Conservation (phyloP, 2,329 filamentous ascomycete genomes). For the Chaetomiaceae sp. region DNA sequence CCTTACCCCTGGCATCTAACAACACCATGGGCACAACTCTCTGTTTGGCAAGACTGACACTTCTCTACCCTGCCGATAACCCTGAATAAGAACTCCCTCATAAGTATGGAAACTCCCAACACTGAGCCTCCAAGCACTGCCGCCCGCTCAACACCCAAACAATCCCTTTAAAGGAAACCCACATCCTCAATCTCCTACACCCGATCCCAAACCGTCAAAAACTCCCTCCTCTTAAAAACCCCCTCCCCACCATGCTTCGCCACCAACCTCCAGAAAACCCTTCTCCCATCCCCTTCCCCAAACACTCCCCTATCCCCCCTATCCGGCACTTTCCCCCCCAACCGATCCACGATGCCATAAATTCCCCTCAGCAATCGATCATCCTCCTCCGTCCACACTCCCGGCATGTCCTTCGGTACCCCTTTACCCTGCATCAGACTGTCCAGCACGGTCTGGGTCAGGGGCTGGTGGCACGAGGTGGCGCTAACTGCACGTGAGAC, state of each 20-base stretch:
- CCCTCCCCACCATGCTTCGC: slow-evolving; percentile 29
- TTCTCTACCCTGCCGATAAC: too few species aligned
- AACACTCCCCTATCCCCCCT: not conserved
- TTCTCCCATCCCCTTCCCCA: slow-evolving; percentile 7
- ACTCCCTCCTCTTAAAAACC: slow-evolving; percentile 28
- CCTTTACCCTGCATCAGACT: slow-evolving; percentile 1
- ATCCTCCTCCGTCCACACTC: slow-evolving; percentile 16
- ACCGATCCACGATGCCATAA: not conserved
- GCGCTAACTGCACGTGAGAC: slow-evolving; percentile 1
- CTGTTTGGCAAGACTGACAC: too few species aligned
- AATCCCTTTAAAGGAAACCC: too few species aligned
- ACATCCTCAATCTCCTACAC: too few species aligned
- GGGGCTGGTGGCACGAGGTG: not conserved
- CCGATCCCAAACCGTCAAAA: slow-evolving; percentile 19
- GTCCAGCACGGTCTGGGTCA: slow-evolving; percentile 1
- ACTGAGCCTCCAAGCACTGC: too few species aligned
- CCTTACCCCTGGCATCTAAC: too few species aligned
- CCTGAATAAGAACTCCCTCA: too few species aligned
- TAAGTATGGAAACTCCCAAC: too few species aligned
- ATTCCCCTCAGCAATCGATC: slow-evolving; percentile 17
- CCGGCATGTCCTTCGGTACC: slow-evolving; percentile 16
- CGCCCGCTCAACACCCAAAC: too few species aligned
- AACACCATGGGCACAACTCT: too few species aligned
- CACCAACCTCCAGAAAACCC: slow-evolving; percentile 22
- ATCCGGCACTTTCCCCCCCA: not conserved